Conservation (phyloP, 805 yeast genomes). For the Candida michaelii region DNA sequence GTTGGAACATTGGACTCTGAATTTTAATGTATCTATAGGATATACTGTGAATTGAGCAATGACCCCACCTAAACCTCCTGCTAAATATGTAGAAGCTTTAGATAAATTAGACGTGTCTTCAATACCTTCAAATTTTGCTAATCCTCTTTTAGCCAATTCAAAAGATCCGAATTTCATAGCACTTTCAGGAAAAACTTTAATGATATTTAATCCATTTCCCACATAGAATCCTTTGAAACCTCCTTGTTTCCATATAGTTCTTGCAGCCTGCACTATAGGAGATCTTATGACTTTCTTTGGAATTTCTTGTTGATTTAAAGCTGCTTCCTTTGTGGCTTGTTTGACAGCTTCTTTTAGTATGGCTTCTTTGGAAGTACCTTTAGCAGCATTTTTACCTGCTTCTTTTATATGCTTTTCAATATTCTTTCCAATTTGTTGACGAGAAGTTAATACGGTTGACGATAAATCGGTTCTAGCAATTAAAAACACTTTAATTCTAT, state of each 20-base stretch:
- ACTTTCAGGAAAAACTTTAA: conserved; percentile 94
- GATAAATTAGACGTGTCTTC: conserved; percentile 69
- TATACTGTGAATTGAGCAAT: conserved; percentile 89
- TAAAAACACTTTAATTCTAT: conserved; percentile 87
- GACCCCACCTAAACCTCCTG: conserved; percentile 97
- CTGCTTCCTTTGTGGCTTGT: conserved; percentile 30
- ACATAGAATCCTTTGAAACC: conserved; percentile 88
- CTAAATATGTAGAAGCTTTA: conserved; percentile 74
- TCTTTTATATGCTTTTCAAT: conserved; percentile 22
- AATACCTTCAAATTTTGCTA: conserved; percentile 76
- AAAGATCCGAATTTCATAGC: conserved; percentile 97
- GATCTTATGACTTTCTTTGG: conserved; percentile 55
- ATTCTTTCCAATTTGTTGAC: conserved; percentile 39
- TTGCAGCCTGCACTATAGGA: conserved; percentile 78
- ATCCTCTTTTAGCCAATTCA: conserved; percentile 75
- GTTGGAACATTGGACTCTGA: conserved; percentile 90
- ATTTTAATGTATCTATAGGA: conserved; percentile 93
- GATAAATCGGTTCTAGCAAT: conserved; percentile 87
- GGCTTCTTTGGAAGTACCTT: neutral
- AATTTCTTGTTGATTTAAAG: neutral
- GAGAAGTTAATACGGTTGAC: conserved; percentile 65
- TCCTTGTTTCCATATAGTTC: conserved; percentile 80
- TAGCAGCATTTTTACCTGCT: neutral
- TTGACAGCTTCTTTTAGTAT: neutral
- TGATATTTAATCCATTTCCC: conserved; percentile 90